A percentile compares a stretch with the other conserved stretches of the same genome.
Evolutionary conservation across 768 basidiomycete genomes (phyloP).

Genomic region (Tricholoma sp.): DNA sequence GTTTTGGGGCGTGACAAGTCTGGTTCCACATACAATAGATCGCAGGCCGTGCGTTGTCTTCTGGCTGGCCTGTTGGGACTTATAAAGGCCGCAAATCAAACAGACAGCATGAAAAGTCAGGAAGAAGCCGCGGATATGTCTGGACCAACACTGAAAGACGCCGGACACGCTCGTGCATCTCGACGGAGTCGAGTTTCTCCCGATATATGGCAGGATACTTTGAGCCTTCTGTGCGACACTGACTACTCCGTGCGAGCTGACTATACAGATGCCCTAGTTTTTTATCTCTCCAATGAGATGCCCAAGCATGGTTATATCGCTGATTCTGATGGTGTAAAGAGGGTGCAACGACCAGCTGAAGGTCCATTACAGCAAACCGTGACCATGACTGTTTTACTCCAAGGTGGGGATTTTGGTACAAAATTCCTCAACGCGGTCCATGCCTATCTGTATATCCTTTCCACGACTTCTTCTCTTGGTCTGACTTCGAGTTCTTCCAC

Average conservation of each 20-base stretch:
- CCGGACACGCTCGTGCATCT: constrained; percentile 33
- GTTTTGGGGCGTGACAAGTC: constrained; percentile 34
- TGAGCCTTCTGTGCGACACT: constrained; percentile 76
- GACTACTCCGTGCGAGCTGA: constrained; percentile 76
- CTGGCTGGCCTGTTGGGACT: constrained; percentile 68
- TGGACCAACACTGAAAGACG: constrained; percentile 19
- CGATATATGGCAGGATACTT: constrained; percentile 88
- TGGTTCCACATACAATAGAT: constrained; percentile 34
- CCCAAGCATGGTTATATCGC: constrained; percentile 51
- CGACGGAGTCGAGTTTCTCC: constrained; percentile 66
- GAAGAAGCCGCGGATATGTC: constrained; percentile 5
- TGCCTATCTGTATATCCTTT: constrained; percentile 75
- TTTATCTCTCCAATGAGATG: constrained; percentile 76
- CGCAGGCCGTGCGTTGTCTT: constrained; percentile 65
- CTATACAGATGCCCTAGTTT: constrained; percentile 67
- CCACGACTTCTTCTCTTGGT: constrained; percentile 64
- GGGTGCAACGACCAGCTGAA: constrained; percentile 40
- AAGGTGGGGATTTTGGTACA: constrained; percentile 54
- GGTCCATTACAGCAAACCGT: constrained; percentile 43
- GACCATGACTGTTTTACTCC: constrained; percentile 42
- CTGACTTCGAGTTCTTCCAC: constrained; percentile 33
- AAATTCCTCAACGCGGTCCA: constrained; percentile 78
- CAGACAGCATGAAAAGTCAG: constrained; percentile 24
- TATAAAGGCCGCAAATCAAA: constrained; percentile 55
- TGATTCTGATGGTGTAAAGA: constrained; percentile 42